Base-by-base conservation (phyloP, 192 early-diverging fungal species). In the Coemansia sp. region DNA sequence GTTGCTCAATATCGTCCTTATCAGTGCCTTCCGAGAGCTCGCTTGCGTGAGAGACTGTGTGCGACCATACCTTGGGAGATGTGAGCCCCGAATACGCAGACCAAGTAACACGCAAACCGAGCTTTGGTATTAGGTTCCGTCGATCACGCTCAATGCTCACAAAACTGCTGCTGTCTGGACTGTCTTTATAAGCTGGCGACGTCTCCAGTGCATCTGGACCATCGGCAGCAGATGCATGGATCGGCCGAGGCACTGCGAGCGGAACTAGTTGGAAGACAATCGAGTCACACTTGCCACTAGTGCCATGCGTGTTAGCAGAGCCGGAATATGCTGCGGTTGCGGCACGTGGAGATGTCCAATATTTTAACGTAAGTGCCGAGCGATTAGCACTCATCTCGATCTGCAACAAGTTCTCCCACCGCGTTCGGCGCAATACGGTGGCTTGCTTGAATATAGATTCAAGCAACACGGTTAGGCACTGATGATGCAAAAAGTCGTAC, bases 401-500 rank as follows among this genome's bases (percentile, higher is more conserved):
- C 5, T 70, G 71, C 62, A 84, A 59, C 58, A 76, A 48, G 7
- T 69, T 69, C 56, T 79, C 77, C 82, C 82, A 84, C 30, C 77
- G 70, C 39, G 68, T 59, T 18, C 71, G 73, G 23, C 53, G 71
- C 55, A 84, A 59, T 2, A 70, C 71, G 23, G 64, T 25, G 0
- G 88, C 84, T 76, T 91, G 88, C 43, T 84, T 80, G 37, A 78
- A 78, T n/a, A 94, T 67, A 9, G 88, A 82, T 43, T 93, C 91
- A 10, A 93, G 72, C 61, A 90, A 83, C 23, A 89, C 75, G 8
- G 84, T 87, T 16, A 89, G 75, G 40, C 87, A 84, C 21, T 90
- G 84, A 33, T 80, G 75, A 42, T 92, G 89, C 58, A 94, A 51
- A 76, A 89, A 90, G 63, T 92, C 88, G 60, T 92, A 92, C 33